Conservation (phyloP, 257 asterid species). For the Voacanga thouarsii region DNA sequence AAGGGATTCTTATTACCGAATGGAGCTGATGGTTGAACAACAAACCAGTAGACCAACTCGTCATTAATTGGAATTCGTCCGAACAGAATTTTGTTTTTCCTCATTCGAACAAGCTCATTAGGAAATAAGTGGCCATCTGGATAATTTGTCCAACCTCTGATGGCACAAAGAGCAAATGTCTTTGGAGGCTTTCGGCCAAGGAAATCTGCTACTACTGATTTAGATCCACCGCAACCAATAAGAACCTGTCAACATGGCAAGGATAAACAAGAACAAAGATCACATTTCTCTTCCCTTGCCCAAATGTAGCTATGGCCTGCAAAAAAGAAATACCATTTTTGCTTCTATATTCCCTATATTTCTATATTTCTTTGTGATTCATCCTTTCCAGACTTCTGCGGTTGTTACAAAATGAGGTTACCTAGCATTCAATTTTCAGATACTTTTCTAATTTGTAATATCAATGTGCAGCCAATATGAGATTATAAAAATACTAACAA, state of each 20-base stretch:
- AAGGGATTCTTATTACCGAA: constrained; percentile 16
- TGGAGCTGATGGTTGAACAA: constrained; percentile 14
- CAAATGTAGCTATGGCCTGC: neutral
- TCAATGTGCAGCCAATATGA: too few species aligned
- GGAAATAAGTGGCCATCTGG: constrained; percentile 29
- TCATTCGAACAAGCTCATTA: constrained; percentile 24
- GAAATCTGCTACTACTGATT: constrained; percentile 31
- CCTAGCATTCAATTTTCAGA: neutral
- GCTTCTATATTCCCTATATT: neutral
- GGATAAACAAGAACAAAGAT: neutral
- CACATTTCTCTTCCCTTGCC: neutral
- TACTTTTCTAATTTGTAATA: neutral
- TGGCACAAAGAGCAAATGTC: constrained; percentile 10
- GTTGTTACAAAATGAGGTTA: too few species aligned
- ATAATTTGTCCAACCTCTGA: constrained; percentile 36
- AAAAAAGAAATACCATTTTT: neutral
- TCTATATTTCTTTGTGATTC: neutral
- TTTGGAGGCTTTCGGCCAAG: constrained; percentile 30
- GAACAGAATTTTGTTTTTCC: constrained; percentile 16
- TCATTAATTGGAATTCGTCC: constrained; percentile 34
- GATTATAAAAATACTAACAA: too few species aligned
- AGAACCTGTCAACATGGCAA: constrained; percentile 22
- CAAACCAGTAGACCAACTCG: constrained; percentile 33
- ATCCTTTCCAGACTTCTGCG: too few species aligned
- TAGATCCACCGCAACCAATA: constrained; percentile 43